Evolutionary conservation across 306 rosid genomes (phyloP).

Genomic region (Quillaja saponaria): DNA sequence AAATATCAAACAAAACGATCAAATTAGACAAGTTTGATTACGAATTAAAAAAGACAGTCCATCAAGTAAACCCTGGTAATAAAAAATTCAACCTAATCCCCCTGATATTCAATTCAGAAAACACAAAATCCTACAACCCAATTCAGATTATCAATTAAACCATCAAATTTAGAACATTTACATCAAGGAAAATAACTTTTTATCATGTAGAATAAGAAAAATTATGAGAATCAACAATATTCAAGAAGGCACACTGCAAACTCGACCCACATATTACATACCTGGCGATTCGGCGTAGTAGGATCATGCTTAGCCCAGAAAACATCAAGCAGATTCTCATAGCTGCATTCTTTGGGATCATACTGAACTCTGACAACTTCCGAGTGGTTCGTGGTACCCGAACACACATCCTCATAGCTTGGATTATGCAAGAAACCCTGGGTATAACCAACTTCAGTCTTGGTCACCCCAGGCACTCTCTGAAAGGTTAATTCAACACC

Average conservation of each 20-base stretch:
- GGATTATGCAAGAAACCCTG: slow-evolving; percentile 82
- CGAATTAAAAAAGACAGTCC: no score
- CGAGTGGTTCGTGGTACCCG: slow-evolving; percentile 66
- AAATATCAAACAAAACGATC: no score
- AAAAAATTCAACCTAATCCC: no score
- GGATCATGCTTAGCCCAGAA: slow-evolving; percentile 92
- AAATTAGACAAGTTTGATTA: no score
- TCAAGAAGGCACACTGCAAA: slow-evolving; percentile 9
- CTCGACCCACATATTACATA: slow-evolving; percentile 29
- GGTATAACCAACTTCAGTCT: slow-evolving; percentile 85
- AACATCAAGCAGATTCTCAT: slow-evolving; percentile 63
- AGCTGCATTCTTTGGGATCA: slow-evolving; percentile 69
- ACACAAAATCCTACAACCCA: no score
- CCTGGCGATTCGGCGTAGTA: slow-evolving; percentile 92
- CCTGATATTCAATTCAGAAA: background rate
- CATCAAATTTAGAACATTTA: slow-evolving; percentile 12
- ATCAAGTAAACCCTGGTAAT: no score
- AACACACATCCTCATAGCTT: slow-evolving; percentile 75
- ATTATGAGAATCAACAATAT: slow-evolving; percentile 25
- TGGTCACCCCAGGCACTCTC: slow-evolving; percentile 74
- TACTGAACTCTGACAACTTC: slow-evolving; percentile 89
- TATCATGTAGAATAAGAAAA: no score
- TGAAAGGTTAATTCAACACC: slow-evolving; percentile 92
- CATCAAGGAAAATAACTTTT: slow-evolving; percentile 15
- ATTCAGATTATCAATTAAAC: slow-evolving; percentile 8